Evolutionary conservation across 1,284 basidiomycete genomes (phyloP), one percentile per base, ranked within the genome.

Genomic region (Rhizoctonia solani): DNA sequence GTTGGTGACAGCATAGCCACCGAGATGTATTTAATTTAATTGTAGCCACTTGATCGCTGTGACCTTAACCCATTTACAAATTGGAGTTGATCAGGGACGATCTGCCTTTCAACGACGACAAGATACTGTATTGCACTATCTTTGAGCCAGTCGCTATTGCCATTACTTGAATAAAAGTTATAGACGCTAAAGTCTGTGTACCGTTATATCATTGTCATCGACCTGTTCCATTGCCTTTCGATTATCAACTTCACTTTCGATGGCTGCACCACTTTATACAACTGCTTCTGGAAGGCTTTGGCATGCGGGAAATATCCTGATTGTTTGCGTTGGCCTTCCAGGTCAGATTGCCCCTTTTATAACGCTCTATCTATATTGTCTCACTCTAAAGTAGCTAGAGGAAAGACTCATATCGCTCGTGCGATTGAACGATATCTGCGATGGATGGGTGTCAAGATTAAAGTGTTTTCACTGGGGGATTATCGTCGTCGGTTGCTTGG

Each of bases 371-470:
- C 13, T 39, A 30, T 61, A 5, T 14, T 30, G 16, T 46, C 13
- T 29, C 59, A 29, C 13, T 4, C 59, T 11, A 37, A 5, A 37
- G 14, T 68, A 76, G 93, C 93, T 4, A 85, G 95, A 59, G 95
- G 95, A 52, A 98, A 98, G 80, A 98, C 95, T 0, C 97, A 99
- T 77, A 92, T 99, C 67, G 95, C 95, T 0, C 87, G 96, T 61
- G 89, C 96, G 19, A 84, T 99, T 30, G 95, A 99, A 76, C 87
- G 97, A 25, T 99, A 99, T 78, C 85, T 99, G 0, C 85, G 93
- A 74, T 99, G 97, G 97, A 91, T 95, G 75, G 96, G 97, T 46
- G 92, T 99, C 70, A 97, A 96, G 78, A 96, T 93, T 0, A 86
- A 90, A 68, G 96, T 98, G 54, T 89, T 98, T 68, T 95, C 93